Evolutionary conservation across 805 yeast genomes (phyloP).

Genomic region (Candida incommunis): DNA sequence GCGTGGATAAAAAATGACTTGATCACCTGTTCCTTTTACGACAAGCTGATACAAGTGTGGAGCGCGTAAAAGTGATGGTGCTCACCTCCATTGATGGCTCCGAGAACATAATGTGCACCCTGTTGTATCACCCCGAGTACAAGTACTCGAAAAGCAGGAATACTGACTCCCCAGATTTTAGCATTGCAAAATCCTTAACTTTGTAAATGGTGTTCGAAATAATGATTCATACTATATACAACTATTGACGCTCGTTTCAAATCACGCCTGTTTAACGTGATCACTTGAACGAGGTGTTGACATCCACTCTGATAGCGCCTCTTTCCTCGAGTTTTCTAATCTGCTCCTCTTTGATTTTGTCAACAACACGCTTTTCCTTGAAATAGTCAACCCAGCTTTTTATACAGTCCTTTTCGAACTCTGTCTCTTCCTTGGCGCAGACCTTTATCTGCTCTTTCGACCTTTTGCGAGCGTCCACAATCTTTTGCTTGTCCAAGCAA

Average conservation of each 20-base stretch:
- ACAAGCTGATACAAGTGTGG: conserved; percentile 73
- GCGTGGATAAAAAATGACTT: conserved; percentile 57
- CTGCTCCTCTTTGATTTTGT: conserved; percentile 52
- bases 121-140: no score
- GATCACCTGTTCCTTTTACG: conserved; percentile 87
- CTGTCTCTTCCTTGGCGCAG: conserved; percentile 44
- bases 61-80: conserved; percentile 7
- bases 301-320: conserved; percentile 30
- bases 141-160: no score
- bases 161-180: no score
- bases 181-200: no score
- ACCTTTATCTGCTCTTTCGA: conserved; percentile 32
- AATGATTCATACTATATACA: background rate
- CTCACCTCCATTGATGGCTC: no score
- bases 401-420: conserved; percentile 64
- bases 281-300: conserved; percentile 9
- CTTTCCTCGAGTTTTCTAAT: conserved; percentile 56
- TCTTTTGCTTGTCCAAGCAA: conserved; percentile 56
- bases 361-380: conserved; percentile 78
- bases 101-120: no score
- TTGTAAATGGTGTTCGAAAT: conserved; percentile 1
- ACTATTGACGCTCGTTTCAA: no score
- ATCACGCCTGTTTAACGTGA: background rate
- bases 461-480: conserved; percentile 46
- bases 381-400: conserved; percentile 82